Percentiles rank a stretch among this genome's conserved stretches.
Evolutionary conservation across 768 basidiomycete species (phyloP).

Genomic region (Leccinum obscurum): DNA sequence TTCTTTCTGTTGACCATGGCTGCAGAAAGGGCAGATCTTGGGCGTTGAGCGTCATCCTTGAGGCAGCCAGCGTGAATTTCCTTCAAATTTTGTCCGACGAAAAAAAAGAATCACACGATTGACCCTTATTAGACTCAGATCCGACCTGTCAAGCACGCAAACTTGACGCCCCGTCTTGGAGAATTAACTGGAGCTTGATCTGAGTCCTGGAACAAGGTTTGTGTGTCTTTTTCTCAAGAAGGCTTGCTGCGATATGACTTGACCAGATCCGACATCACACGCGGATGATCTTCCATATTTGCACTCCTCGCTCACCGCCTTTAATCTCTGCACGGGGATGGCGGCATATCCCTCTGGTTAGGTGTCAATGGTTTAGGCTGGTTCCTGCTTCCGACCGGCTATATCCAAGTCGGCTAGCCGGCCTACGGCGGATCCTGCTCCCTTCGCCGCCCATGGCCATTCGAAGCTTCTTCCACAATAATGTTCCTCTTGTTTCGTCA

Average conservation of each 20-base stretch:
- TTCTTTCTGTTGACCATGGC: too few relatives aligned
- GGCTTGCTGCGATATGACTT: neutral
- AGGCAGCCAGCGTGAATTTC: too few relatives aligned
- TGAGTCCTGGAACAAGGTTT: too few relatives aligned
- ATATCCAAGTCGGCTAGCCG: neutral
- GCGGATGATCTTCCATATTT: neutral
- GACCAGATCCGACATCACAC: neutral
- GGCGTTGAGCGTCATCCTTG: too few relatives aligned
- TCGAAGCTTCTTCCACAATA: neutral
- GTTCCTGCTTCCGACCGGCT: neutral
- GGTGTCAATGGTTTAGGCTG: neutral
- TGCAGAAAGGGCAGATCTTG: too few relatives aligned
- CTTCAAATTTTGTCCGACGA: too few relatives aligned
- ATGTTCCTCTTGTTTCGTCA: neutral
- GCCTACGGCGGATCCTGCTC: neutral
- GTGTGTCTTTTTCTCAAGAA: too few relatives aligned
- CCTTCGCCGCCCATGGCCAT: neutral
- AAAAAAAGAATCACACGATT: too few relatives aligned
- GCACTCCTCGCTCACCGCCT: neutral
- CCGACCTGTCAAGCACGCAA: too few relatives aligned
- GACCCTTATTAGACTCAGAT: too few relatives aligned
- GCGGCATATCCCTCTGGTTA: neutral
- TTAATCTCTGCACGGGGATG: neutral
- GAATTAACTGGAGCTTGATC: too few relatives aligned
- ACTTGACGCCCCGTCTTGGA: too few relatives aligned